Conservation (phyloP, 805 yeast genomes). For the Isabelozyma rhagii region DNA sequence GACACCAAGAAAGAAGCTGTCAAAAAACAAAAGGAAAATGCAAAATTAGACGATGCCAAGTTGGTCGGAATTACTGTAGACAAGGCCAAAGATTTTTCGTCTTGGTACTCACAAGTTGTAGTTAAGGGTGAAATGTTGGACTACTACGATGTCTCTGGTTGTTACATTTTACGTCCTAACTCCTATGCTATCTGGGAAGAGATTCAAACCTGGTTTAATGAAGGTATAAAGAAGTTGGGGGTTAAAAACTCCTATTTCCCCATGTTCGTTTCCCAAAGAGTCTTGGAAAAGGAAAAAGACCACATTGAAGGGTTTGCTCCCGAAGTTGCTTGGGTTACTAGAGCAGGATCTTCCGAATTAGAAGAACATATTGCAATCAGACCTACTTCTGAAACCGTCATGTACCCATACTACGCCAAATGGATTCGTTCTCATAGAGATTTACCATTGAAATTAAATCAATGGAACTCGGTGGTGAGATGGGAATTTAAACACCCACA, state of each 20-base stretch:
- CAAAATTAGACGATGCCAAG: constrained; percentile 78
- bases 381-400: constrained; percentile 99
- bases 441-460: constrained; percentile 92
- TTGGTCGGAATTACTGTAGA: constrained; percentile 95
- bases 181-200: constrained; percentile 93
- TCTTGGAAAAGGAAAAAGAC: constrained; percentile 95
- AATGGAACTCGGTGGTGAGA: constrained; percentile 99
- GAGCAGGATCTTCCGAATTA: constrained; percentile 88
- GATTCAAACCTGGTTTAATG: constrained; percentile 85
- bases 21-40: constrained; percentile 41
- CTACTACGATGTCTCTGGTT: constrained; percentile 97
- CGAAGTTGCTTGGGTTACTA: constrained; percentile 99
- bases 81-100: constrained; percentile 86
- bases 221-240: constrained; percentile 77
- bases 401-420: constrained; percentile 99
- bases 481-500: constrained; percentile 99
- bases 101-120: constrained; percentile 96
- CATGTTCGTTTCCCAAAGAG: constrained; percentile 92
- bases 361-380: constrained; percentile 99
- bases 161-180: constrained; percentile 95
- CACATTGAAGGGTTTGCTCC: constrained; percentile 99
- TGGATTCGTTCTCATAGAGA: constrained; percentile 99
- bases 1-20: constrained; percentile 23
- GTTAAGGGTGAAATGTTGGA: constrained; percentile 98
- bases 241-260: constrained; percentile 97